Base-by-base conservation (phyloP, 257 asterid genomes). In the Ligustrum vulgare region DNA sequence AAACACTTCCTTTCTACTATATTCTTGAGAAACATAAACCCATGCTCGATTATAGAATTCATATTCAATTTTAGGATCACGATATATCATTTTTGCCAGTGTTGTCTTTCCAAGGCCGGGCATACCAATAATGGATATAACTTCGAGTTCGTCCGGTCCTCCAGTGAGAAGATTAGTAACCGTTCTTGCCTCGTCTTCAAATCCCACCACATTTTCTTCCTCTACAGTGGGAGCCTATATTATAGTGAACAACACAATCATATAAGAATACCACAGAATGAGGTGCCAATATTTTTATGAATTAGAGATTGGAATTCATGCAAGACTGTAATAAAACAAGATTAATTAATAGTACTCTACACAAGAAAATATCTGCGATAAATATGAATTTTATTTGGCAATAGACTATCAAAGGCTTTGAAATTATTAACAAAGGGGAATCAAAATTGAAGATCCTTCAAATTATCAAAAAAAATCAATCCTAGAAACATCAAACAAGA, bases 21-120 rank as follows among this genome's bases (percentile, higher is more conserved):
- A 70, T n/a, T 41, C 51, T 70, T 41, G 51, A 18, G 54, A 70
- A 35, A 70, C 36, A 70, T 11, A 36, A n/a, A 70, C 62, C 73
- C 73, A 70, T 11, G 31, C 32, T 8, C 73, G 58, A 23, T 37
- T 20, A 15, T 16, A 39, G 51, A 70, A 70, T 25, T 70, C 60
- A 41, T 8, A 22, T 36, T 36, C 5, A 39, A 70, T 37, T 8
- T 10, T 2, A 2, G 60, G 33, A 35, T 36, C 8, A 8, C 10
- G 6, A 9, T n/a, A 70, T 18, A 45, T 35, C 58, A 60, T 9
- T 4, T 25, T 22, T 9, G 67, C 67, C 6, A 60, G 3, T 10
- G 67, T 60, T 60, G 67, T 60, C 35, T 60, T 60, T 23, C 67
- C 67, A 60, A 60, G 67, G 16, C 67, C 67, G 5, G 67, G 67